Evolutionary conservation across 73 alveolate genomes (phyloP), one percentile per base, ranked within the genome.

Genomic region (Stentor coeruleus): DNA sequence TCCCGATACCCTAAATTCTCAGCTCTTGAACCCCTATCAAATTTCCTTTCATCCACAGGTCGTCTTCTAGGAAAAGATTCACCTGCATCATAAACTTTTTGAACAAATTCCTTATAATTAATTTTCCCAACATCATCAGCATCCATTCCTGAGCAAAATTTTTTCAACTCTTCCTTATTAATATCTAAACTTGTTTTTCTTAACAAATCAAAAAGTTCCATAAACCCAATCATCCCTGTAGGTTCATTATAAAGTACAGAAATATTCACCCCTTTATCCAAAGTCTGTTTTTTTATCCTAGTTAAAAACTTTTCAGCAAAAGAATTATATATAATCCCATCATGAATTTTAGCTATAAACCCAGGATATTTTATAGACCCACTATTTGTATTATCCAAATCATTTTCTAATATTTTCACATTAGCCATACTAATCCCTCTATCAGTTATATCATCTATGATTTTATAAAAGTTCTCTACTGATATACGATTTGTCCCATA

Each of bases 101-200:
- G 20, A 49, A 49, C 66, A 49, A 49, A 49, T 49, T 66, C 79
- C n/a, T 66, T 26, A 20, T 33, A 66, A 0, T 20, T 20, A 66
- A 33, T 66, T 66, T 31, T 66, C 33, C 79, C 79, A 20, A 20
- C 49, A 40, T 20, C 79, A 66, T 66, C 79, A 66, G 20, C n/a
- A 1, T 66, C 79, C n/a, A 66, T 14, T 20, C 79, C 37, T 26
- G 3, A 20, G 14, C 36, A 66, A 31, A 66, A 15, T 40, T 31
- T 37, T 20, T 40, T 20, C 36, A 66, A 0, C 11, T 66, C 79
- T 28, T 66, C 79, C 33, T 33, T 20, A 66, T 20, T 0, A 2
- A 66, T 33, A 1, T 37, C 33, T 14, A 66, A 14, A 37, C 37
- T 20, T 1, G 11, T 33, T 33, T 40, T 20, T 0, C n/a, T 66